Percentiles rank a stretch among this genome's conserved stretches.
These are phyloP conservation scores for Trifolium repens DNA, from an alignment of 306 rosid genomes.

Conservation along the genomic window DNA sequence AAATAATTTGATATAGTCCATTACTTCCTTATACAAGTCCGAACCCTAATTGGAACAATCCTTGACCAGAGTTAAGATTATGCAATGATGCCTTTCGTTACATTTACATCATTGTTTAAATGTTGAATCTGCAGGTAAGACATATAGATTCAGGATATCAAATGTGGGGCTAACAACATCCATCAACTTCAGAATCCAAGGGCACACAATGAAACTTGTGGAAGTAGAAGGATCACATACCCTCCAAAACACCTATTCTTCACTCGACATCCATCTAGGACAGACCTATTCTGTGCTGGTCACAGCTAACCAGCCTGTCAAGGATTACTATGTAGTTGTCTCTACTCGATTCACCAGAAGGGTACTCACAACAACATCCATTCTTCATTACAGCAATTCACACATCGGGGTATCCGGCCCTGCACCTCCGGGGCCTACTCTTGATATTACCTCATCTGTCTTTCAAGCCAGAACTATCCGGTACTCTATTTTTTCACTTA, in stretches of 20 bases:
- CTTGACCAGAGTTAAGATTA: background rate
- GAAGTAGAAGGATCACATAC: conserved; percentile 99
- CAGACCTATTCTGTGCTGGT: conserved; percentile 91
- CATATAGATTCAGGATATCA: conserved; percentile 90
- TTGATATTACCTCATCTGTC: conserved; percentile 67
- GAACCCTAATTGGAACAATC: background rate
- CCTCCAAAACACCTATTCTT: conserved; percentile 73
- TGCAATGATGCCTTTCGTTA: too few species aligned
- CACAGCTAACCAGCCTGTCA: conserved; percentile 85
- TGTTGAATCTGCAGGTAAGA: conserved; percentile 65
- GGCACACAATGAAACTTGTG: conserved; percentile 77
- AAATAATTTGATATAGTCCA: conserved; percentile 15
- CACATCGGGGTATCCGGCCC: conserved; percentile 77
- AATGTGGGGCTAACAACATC: conserved; percentile 94
- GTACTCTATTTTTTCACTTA: conserved; percentile 46
- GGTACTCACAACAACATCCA: conserved; percentile 79
- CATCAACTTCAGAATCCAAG: conserved; percentile 89
- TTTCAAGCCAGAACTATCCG: conserved; percentile 83
- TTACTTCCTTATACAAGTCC: conserved; percentile 13
- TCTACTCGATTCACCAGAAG: conserved; percentile 76
- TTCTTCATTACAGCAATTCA: conserved; percentile 93
- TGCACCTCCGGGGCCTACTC: conserved; percentile 78
- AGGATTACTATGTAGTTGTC: conserved; percentile 84
- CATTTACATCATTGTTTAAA: conserved; percentile 29
- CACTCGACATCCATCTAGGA: conserved; percentile 90